Conservation (phyloP, 768 basidiomycete genomes). For the Dioszegia hungarica region DNA sequence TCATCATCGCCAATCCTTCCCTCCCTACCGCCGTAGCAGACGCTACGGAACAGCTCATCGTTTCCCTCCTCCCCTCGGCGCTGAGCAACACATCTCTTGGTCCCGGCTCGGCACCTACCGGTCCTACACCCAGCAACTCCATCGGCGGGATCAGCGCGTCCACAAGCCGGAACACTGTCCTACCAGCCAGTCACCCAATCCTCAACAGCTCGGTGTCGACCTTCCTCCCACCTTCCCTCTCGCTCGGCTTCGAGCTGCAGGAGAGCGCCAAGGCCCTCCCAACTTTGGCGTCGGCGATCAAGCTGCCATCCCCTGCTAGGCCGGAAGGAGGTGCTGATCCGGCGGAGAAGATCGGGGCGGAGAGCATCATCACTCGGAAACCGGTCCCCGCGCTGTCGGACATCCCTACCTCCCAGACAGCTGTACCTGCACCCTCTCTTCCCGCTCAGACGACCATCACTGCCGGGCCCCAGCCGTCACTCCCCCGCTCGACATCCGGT, state of each 20-base stretch:
- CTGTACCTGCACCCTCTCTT: no score
- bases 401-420: no score
- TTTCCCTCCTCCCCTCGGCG: constrained; percentile 3
- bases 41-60: background rate
- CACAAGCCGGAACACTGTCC: constrained; percentile 2
- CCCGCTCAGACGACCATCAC: no score
- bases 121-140: constrained; percentile 1
- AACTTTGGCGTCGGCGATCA: constrained; percentile 1
- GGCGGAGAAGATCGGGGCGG: background rate
- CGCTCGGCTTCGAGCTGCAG: background rate
- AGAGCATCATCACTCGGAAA: constrained; percentile 4
- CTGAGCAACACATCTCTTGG: constrained; percentile 3
- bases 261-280: background rate
- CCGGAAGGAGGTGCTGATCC: background rate
- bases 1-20: background rate
- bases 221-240: background rate
- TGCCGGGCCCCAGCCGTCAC: background rate
- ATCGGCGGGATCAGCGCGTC: constrained; percentile 6
- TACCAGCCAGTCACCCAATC: constrained; percentile 4
- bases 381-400: background rate
- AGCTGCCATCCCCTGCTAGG: background rate
- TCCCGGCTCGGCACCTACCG: background rate
- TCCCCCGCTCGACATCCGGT: constrained; percentile 1
- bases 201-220: constrained; percentile 1
- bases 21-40: background rate